Conservation (phyloP, 2,329 filamentous ascomycete species). For the Geosmithia morbida region DNA sequence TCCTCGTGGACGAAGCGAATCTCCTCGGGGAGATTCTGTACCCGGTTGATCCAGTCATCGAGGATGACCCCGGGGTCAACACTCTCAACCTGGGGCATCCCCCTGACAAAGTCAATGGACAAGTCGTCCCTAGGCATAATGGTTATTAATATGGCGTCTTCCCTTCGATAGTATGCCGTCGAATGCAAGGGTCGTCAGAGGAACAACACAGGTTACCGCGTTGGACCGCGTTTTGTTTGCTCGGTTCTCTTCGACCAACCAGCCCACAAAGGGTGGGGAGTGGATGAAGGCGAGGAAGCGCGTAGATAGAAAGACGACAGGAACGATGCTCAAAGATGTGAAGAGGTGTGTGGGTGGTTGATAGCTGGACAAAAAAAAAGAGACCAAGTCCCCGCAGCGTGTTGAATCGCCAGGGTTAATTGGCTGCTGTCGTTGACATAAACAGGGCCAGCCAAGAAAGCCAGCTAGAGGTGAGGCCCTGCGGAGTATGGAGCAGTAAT, state of each 20-base stretch:
- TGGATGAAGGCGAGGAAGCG: not conserved
- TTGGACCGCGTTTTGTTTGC: not conserved
- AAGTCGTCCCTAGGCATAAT: slow-evolving; percentile 61
- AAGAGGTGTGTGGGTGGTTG: not conserved
- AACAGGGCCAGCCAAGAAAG: not conserved
- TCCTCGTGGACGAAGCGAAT: slow-evolving; percentile 75
- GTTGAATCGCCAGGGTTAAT: not conserved
- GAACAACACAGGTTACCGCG: not conserved
- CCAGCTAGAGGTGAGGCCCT: not conserved
- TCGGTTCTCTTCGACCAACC: not conserved
- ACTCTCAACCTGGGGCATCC: slow-evolving; percentile 47
- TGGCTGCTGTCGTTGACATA: not conserved
- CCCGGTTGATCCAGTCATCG: slow-evolving; percentile 63
- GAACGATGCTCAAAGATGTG: not conserved
- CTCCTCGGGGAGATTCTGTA: slow-evolving; percentile 69
- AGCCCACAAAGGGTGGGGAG: not conserved
- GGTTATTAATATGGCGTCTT: slow-evolving; percentile 40
- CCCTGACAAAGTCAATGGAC: slow-evolving; percentile 54
- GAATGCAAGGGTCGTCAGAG: not conserved
- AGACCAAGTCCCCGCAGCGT: not conserved
- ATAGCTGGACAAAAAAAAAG: not conserved
- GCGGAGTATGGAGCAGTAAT: not conserved
- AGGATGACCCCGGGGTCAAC: slow-evolving; percentile 56
- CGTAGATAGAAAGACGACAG: not conserved
- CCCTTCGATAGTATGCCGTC: not conserved